These are phyloP conservation scores for Nothopassalora personata DNA, from an alignment of 2,329 filamentous ascomycete species.

Conservation along the genomic window DNA sequence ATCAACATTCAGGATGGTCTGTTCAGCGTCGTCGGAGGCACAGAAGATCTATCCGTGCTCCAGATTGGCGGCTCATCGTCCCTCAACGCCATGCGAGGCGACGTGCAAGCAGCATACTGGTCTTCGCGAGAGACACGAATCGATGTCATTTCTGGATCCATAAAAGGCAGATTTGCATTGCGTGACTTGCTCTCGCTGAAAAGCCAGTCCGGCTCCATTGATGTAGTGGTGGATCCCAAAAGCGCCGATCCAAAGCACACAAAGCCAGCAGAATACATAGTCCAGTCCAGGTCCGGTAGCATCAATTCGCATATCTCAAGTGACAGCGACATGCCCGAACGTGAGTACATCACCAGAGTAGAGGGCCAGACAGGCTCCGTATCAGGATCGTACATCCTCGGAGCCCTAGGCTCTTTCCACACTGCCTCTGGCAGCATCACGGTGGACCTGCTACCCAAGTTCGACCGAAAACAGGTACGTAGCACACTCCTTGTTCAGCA, in stretches of 20 bases:
- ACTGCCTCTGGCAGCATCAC: conserved; percentile 37
- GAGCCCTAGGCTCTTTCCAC: conserved; percentile 33
- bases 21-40: conserved; percentile 8
- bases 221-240: conserved; percentile 37
- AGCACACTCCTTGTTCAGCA: no score
- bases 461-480: conserved; percentile 14
- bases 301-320: conserved; percentile 33
- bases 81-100: conserved; percentile 34
- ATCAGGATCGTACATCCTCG: conserved; percentile 38
- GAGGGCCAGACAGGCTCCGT: conserved; percentile 37
- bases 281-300: conserved; percentile 34
- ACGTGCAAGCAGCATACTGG: conserved; percentile 29
- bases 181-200: conserved; percentile 37
- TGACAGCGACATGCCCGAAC: conserved; percentile 28
- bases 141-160: conserved; percentile 36
- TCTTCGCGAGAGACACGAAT: conserved; percentile 38
- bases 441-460: conserved; percentile 35
- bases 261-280: conserved; percentile 35
- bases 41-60: conserved; percentile 21
- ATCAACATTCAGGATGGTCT: conserved; percentile 34
- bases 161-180: conserved; percentile 39
- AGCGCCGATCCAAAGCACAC: conserved; percentile 27
- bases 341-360: conserved; percentile 39
- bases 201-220: conserved; percentile 39
- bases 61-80: conserved; percentile 31